Evolutionary conservation across 352 stramenopile species (phyloP).

Genomic region (Pythium chondricola): DNA sequence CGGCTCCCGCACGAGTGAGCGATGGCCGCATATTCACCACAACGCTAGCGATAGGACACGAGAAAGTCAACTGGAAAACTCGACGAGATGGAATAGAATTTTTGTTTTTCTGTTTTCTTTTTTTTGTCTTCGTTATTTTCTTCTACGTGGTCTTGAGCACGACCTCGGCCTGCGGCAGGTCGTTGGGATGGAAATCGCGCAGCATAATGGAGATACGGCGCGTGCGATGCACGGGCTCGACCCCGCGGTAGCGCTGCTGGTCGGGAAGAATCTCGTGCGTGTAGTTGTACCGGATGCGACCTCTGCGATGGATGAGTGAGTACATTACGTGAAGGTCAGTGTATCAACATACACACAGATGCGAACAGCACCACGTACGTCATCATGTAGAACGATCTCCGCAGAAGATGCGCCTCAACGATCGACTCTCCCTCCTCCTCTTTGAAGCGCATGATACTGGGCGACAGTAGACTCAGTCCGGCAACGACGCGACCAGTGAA

Average conservation of each 20-base stretch:
- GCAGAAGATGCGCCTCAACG: slow-evolving; percentile 59
- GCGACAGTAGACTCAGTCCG: slow-evolving; percentile 67
- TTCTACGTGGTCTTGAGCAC: no score
- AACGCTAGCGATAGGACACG: no score
- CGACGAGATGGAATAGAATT: not conserved
- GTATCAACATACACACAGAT: no score
- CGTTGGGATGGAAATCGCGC: slow-evolving; percentile 52
- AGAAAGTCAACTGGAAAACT: not conserved
- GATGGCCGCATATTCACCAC: no score
- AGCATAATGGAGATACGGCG: slow-evolving; percentile 83
- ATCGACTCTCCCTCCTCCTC: slow-evolving; percentile 68
- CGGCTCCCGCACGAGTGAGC: no score
- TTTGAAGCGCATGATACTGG: slow-evolving; percentile 81
- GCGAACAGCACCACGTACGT: slow-evolving; percentile 41
- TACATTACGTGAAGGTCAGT: not conserved
- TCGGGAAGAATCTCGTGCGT: slow-evolving; percentile 80
- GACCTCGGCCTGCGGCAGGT: slow-evolving; percentile 14
- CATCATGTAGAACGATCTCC: slow-evolving; percentile 86
- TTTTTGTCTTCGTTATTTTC: no score
- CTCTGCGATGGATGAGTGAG: slow-evolving; percentile 20
- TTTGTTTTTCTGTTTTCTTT: no score
- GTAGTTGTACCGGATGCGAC: slow-evolving; percentile 79
- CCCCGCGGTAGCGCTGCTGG: slow-evolving; percentile 41
- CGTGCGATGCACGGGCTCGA: slow-evolving; percentile 59
- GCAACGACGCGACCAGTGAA: slow-evolving; percentile 78